Evolutionary conservation across 805 yeast species (phyloP), one percentile per base, ranked within the genome.

Genomic region (Tetrapisispora pingtungensis): DNA sequence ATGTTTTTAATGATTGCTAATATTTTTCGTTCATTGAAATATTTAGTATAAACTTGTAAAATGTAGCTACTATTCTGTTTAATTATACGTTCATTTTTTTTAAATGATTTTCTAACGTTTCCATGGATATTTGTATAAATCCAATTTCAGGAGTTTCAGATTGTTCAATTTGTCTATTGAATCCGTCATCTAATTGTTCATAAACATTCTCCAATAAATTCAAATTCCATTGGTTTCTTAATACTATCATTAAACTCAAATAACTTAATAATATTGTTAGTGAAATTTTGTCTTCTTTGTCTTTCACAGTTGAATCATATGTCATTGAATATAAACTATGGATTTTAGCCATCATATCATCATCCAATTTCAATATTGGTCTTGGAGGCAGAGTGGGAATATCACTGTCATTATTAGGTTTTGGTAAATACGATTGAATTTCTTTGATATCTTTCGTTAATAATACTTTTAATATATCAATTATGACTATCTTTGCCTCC

Each of bases 391-490:
- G 39, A 4, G 30, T 32, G 22, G 59, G 58, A 8, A 49, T 42
- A 38, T 27, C 28, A 3, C 8, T 26, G 12, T 28, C 12, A 15
- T 14, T 14, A 3, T 15, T 17, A 10, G 5, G 22, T 6, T 28
- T 12, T 7, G 4, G 2, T 7, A 27, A 12, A 13, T 27, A 37
- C 2, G 7, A 7, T 18, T 37, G 40, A 20, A 24, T 6, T 22
- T n/a, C 7, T 3, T 22, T 12, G 14, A 10, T 26, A 24, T 40
- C 53, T 49, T 74, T 71, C 6, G 71, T 53, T 54, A 80, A 62
- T 50, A 87, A 68, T 49, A 79, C 83, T 58, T 83, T 86, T 54
- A 87, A 70, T 22, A 86, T 77, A 4, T 80, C 76, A 17, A 86
- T 72, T 32, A 79, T 65, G 3, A 77, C 76, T 19, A 79, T 69